Evolutionary conservation across 2,329 filamentous ascomycete genomes (phyloP).

Genomic region (Talaromyces marneffei): DNA sequence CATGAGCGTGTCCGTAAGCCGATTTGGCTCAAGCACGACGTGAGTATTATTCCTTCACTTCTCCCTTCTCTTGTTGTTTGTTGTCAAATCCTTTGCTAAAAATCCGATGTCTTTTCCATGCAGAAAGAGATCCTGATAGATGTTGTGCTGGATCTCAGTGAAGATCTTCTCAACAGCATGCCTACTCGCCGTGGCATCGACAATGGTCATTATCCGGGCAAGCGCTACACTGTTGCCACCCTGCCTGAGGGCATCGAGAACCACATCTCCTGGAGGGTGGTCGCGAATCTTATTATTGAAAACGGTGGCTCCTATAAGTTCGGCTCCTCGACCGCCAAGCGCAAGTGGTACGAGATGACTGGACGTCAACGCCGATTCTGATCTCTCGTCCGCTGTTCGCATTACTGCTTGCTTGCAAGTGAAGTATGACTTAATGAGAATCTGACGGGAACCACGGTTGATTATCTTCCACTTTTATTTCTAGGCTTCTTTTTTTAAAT

Average conservation of each 20-base stretch:
- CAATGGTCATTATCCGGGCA: background rate
- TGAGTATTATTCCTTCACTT: slow-evolving; percentile 26
- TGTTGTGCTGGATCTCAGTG: too few species aligned
- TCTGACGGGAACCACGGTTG: background rate
- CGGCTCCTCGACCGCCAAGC: slow-evolving; percentile 57
- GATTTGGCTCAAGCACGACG: slow-evolving; percentile 39
- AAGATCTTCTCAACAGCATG: background rate
- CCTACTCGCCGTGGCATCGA: background rate
- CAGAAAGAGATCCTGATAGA: too few species aligned
- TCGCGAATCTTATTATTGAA: slow-evolving; percentile 49
- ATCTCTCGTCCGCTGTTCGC: background rate
- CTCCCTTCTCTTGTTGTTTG: background rate
- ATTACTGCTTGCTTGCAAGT: background rate
- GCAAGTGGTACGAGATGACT: slow-evolving; percentile 51
- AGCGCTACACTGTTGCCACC: background rate
- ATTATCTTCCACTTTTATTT: background rate
- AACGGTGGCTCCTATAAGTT: slow-evolving; percentile 55
- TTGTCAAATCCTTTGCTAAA: background rate
- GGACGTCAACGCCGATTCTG: background rate
- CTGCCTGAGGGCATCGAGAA: slow-evolving; percentile 1
- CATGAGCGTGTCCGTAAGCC: slow-evolving; percentile 43
- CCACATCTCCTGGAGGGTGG: slow-evolving; percentile 52
- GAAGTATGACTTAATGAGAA: background rate
- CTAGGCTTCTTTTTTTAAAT: background rate
- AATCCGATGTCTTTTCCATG: too few species aligned